These are phyloP conservation scores for Dispira simplex DNA, from an alignment of 192 early-diverging fungal genomes.

Conservation along the genomic window DNA sequence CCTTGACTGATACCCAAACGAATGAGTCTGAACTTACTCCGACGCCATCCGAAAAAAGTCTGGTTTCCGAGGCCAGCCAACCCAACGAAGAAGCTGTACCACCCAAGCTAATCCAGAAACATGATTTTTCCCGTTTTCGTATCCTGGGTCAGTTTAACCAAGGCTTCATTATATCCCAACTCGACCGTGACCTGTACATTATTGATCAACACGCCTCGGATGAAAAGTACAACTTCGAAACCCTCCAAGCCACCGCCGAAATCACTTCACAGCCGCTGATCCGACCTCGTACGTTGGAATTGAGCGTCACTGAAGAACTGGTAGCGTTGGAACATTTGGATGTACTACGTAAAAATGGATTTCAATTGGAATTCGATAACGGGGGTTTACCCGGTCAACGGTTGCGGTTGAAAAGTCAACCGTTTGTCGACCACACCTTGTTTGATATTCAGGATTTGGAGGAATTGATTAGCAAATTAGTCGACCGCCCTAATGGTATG, in stretches of 20 bases:
- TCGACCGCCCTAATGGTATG: slow-evolving; percentile 30
- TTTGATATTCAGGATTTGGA: slow-evolving; percentile 51
- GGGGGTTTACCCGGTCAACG: slow-evolving; percentile 39
- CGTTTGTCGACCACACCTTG: slow-evolving; percentile 50
- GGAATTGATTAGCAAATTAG: slow-evolving; percentile 21
- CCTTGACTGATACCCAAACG: too few species aligned
- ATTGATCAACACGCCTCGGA: slow-evolving; percentile 97
- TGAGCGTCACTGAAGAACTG: slow-evolving; percentile 66
- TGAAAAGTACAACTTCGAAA: slow-evolving; percentile 96
- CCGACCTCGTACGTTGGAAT: slow-evolving; percentile 40
- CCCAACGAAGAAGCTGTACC: too few species aligned
- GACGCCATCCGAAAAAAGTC: too few species aligned
- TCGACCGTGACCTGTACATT: slow-evolving; percentile 66
- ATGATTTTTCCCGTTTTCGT: slow-evolving; percentile 70
- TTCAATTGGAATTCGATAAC: slow-evolving; percentile 48
- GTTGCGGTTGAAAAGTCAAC: slow-evolving; percentile 52
- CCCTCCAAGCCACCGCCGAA: slow-evolving; percentile 39
- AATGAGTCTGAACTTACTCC: too few species aligned
- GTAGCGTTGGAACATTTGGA: slow-evolving; percentile 58
- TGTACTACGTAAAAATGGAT: slow-evolving; percentile 67
- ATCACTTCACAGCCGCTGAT: slow-evolving; percentile 55
- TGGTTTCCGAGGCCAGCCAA: too few species aligned
- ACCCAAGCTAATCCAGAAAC: slow-evolving; percentile 41
- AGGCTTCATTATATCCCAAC: slow-evolving; percentile 76
- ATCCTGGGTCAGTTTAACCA: slow-evolving; percentile 94